Evolutionary conservation across 345 rosid genomes (phyloP).

Genomic region (rapeseed (Brassica napus)): DNA sequence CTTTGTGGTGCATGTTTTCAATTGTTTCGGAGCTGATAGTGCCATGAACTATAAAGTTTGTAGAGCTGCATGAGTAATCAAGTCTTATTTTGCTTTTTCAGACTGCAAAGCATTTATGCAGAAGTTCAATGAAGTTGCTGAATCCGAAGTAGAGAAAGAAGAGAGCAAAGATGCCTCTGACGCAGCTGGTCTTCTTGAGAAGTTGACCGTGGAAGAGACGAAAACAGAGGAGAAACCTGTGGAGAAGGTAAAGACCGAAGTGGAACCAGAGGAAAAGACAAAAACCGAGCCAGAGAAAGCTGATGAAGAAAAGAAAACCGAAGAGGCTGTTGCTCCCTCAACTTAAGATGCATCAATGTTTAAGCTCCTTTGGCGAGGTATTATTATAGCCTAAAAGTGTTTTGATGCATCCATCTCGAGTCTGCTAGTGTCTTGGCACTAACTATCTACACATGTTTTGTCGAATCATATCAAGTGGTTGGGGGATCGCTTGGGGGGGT

Average conservation of each 20-base stretch:
- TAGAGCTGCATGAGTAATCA: neutral
- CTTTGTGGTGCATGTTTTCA: neutral
- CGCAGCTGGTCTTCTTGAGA: conserved; percentile 72
- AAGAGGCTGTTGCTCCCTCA: conserved; percentile 47
- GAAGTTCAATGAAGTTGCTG: conserved; percentile 69
- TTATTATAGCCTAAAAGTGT: conserved; percentile 16
- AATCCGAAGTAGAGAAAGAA: conserved; percentile 58
- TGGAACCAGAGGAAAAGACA: conserved; percentile 44
- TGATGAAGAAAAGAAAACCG: conserved; percentile 53
- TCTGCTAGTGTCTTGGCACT: conserved; percentile 31
- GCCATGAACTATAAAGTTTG: neutral
- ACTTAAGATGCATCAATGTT: conserved; percentile 38
- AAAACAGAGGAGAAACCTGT: conserved; percentile 49
- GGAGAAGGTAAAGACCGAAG: conserved; percentile 40
- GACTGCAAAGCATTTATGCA: conserved; percentile 92
- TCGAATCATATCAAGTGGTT: conserved; percentile 28
- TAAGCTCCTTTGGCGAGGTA: conserved; percentile 29
- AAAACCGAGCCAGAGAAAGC: conserved; percentile 37
- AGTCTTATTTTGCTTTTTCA: conserved; percentile 28
- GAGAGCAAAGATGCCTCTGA: conserved; percentile 73
- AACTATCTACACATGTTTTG: conserved; percentile 27
- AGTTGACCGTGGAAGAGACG: conserved; percentile 68
- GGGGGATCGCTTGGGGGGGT: conserved; percentile 37
- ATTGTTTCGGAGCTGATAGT: conserved; percentile 3
- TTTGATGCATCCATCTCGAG: conserved; percentile 28